Evolutionary conservation across 2,329 filamentous ascomycete genomes (phyloP), one percentile per base, ranked within the genome.

Genomic region (Stromatinia cepivora): DNA sequence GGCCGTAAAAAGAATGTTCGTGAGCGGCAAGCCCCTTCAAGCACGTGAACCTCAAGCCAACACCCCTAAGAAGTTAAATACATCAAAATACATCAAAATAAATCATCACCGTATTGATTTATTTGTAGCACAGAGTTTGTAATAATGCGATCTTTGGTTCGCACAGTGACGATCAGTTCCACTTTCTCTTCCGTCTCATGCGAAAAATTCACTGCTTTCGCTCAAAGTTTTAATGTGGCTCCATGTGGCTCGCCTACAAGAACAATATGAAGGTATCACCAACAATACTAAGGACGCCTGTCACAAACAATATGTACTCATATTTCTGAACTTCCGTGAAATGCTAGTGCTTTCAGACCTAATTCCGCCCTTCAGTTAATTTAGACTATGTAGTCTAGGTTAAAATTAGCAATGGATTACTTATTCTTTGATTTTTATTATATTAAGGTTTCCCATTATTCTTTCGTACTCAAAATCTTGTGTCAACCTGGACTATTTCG

Each of bases 161-260:
- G 75, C 56, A 69, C 58, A 71, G 75, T 31, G 67, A 63, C 20
- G 31, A 39, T 70, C 54, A 84, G 81, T 77, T 85, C 86, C 39
- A 84, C 69, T 67, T 76, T 81, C 53, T 70, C 71, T n/a, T 54
- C 25, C 48, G n/a, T 69, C 45, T 42, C 69, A 66, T 5, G 11
- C 54, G n/a, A 9, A n/a, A 62, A 11, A 31, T 48, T 53, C 66
- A 54, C 66, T 56, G 25, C 22, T 25, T 61, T 45, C 31, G 34
- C 17, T 48, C 48, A 57, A 57, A 5, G 28, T 54, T 56, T 66
- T 25, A 5, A 9, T 66, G 48, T 65, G 66, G 59, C 46, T 54
- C 15, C 36, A 48, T 68, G 65, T 67, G 42, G 48, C 58, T 69
- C 50, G 66, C 58, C 66, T 56, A 48, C 48, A 64, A 53, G 50